These are phyloP conservation scores for Nakaseomyces glabratus DNA, from an alignment of 1,139 yeast genomes.

Conservation along the genomic window DNA sequence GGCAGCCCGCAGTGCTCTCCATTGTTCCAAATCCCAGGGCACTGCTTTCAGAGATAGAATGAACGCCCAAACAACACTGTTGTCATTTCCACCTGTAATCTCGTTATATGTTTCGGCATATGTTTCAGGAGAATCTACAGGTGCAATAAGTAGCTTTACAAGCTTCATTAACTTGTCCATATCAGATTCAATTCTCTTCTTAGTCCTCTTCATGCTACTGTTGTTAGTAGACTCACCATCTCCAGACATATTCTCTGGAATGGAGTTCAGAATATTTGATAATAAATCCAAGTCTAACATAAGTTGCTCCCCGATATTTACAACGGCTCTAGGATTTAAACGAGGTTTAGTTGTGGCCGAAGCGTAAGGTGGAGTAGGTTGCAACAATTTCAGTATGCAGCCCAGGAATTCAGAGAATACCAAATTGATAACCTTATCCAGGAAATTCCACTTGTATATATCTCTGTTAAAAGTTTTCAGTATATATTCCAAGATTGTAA, in stretches of 20 bases:
- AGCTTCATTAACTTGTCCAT: constrained; percentile 18
- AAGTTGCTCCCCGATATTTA: constrained; percentile 73
- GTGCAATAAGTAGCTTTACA: constrained; percentile 24
- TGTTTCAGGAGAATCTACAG: constrained; percentile 23
- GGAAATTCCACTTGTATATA: constrained; percentile 59
- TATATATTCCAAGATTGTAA: constrained; percentile 32
- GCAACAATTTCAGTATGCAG: constrained; percentile 43
- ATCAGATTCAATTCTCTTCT: constrained; percentile 23
- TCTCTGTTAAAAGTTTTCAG: constrained; percentile 60
- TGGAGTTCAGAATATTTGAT: constrained; percentile 40
- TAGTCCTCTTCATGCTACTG: constrained; percentile 21
- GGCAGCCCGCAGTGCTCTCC: constrained; percentile 25
- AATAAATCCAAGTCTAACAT: constrained; percentile 60
- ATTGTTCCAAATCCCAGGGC: constrained; percentile 26
- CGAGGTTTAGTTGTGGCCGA: constrained; percentile 15
- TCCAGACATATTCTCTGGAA: constrained; percentile 18
- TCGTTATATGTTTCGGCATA: constrained; percentile 24
- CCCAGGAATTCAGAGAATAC: constrained; percentile 49
- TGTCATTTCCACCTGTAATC: constrained; percentile 22
- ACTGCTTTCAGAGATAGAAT: constrained; percentile 25
- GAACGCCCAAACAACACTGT: constrained; percentile 27
- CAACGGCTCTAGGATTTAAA: constrained; percentile 45
- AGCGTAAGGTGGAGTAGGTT: constrained; percentile 24
- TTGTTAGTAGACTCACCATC: constrained; percentile 14
- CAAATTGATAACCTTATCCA: constrained; percentile 68